Base-by-base conservation (phyloP, 306 rosid genomes). In the Elaeagnus macrophylla region DNA sequence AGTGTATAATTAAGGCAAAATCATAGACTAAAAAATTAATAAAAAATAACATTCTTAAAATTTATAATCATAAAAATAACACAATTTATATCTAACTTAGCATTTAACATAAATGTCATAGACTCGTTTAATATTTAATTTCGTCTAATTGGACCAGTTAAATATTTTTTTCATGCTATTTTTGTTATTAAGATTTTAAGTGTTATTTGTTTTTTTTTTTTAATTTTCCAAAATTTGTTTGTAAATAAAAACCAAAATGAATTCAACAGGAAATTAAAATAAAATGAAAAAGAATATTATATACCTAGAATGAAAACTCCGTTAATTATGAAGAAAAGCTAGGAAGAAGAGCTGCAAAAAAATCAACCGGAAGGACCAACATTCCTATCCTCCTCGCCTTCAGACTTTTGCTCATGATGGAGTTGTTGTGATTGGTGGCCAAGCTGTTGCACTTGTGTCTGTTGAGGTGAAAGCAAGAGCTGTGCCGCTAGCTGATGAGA, bases 311-410 rank as follows among this genome's bases (percentile, higher is more conserved):
- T 38, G 13, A 67, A 66, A 59, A 62, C 64, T 59, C 62, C 39
- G 61, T 60, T 64, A 67, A 57, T n/a, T n/a, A n/a, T 60, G 62
- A 65, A 56, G 63, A 56, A 37, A 49, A 15, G n/a, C n/a, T n/a
- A n/a, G n/a, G n/a, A n/a, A 6, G 14, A 59, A 63, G 72, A 58
- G 65, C 51, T 48, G 64, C 56, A 38, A 60, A 67, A 49, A 37
- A 48, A 69, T 79, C 78, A 89, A 62, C 85, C 68, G 53, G 89
- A 70, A 18, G 83, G 95, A 35, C 81, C 89, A 14, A 77, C 72
- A 42, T 77, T 77, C 72, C 87, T 79, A 67, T 77, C 79, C 60
- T 80, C 86, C 64, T 78, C 83, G 67, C 72, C 67, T 9, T 15
- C 18, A 45, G 64, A 36, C 13, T 67, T 57, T 10, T 75, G 80